Evolutionary conservation across 1,284 basidiomycete species (phyloP).

Genomic region (Tetrapyrgos nigripes): DNA sequence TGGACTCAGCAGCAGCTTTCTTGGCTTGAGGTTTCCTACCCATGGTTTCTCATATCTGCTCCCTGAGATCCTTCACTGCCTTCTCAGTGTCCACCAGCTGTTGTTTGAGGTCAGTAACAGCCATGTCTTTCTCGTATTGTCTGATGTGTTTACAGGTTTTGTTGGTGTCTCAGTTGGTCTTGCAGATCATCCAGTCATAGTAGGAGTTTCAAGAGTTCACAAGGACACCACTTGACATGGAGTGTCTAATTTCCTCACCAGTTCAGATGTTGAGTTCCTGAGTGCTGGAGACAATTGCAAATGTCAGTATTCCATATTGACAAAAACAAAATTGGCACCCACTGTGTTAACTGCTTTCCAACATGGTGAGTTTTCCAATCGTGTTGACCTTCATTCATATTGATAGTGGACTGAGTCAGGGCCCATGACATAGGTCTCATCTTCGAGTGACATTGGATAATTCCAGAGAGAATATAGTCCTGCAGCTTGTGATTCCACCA

Average conservation of each 20-base stretch:
- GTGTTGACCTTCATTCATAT: constrained; percentile 2
- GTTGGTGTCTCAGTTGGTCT: background rate
- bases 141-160: background rate
- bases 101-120: background rate
- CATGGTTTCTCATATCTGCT: background rate
- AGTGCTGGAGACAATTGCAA: background rate
- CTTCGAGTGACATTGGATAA: background rate
- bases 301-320: no score
- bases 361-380: background rate
- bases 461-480: constrained; percentile 1
- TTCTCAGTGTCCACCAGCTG: background rate
- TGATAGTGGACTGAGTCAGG: background rate
- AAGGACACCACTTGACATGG: background rate
- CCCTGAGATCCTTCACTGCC: background rate
- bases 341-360: background rate
- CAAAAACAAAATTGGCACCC: no score
- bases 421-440: background rate
- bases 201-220: background rate
- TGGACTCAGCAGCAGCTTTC: constrained; percentile 1
- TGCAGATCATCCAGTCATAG: background rate
- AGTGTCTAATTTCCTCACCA: background rate
- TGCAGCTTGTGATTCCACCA: constrained; percentile 4
- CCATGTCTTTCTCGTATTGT: background rate
- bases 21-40: background rate
- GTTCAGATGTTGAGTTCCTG: background rate